Evolutionary conservation across 768 basidiomycete species (phyloP), one percentile per base, ranked within the genome.

Genomic region (Suillus tomentosus): DNA sequence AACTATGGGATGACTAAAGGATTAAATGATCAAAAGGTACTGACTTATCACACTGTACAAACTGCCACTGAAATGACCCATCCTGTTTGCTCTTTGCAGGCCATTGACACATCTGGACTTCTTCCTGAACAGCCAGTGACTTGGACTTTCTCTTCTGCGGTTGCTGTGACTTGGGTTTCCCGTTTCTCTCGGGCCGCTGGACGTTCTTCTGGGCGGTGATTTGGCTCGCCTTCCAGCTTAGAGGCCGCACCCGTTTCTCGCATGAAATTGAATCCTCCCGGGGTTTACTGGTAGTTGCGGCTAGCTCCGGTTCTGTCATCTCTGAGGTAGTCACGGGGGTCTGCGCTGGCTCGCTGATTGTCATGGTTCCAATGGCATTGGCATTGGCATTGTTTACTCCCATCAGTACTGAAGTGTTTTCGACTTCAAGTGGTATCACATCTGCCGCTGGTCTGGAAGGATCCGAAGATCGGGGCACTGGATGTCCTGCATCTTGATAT

Each of bases 41-140:
- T 50, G 56, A 78, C 76, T 67, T 69, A 64, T 79, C 77, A 36
- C 76, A 79, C 63, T 77, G 72, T 31, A 77, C 73, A 53, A 78
- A 76, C 77, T 79, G 39, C 4, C 5, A 22, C 5, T 39, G 37
- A 39, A 57, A 39, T 3, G 56, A 57, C 8, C 39, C 39, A 24
- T 57, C 24, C 10, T 40, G 39, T 6, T 39, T 17, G 37, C 24
- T 24, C 22, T 24, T 57, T 40, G 22, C 39, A 17, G 56, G 56
- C 56, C 56, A 57, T 24, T 57, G 56, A 27, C 56, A 57, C 39
- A 57, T 19, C 24, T 17, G 56, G 11, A 5, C 10, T 40, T 40
- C 56, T 15, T 24, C 15, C 15, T 57, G 39, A 11, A 27, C 9
- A 40, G 37, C 22, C 39, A 24, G 17, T 6, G 56, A 40, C 39